Evolutionary conservation across 441 rosid species (phyloP).

Genomic region (Capsella rubella): DNA sequence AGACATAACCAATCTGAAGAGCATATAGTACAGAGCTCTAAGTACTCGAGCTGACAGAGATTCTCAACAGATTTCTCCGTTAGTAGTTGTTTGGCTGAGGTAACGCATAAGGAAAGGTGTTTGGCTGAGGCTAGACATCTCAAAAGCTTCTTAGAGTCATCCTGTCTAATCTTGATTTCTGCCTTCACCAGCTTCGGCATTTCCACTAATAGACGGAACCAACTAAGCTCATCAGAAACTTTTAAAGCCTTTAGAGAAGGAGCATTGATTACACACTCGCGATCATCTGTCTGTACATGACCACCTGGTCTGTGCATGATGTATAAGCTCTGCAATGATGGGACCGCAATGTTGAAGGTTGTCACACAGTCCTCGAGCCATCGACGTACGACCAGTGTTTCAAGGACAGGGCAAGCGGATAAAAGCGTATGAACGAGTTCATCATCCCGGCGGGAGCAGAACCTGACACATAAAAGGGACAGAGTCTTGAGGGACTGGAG

Average conservation of each 20-base stretch:
- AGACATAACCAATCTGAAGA: constrained; percentile 2
- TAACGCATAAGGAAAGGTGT: neutral
- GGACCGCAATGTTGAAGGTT: neutral
- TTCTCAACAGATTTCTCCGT: neutral
- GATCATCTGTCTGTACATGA: neutral
- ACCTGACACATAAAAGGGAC: neutral
- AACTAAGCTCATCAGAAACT: neutral
- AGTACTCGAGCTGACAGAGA: constrained; percentile 1
- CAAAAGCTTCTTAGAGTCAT: neutral
- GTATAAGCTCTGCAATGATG: neutral
- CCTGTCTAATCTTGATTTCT: neutral
- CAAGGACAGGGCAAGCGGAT: constrained; percentile 12
- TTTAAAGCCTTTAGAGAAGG: constrained; percentile 13
- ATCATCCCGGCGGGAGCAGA: neutral
- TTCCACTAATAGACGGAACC: neutral
- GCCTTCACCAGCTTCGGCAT: constrained; percentile 12
- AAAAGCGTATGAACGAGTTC: constrained; percentile 6
- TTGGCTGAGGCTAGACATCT: constrained; percentile 12
- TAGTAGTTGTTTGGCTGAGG: neutral
- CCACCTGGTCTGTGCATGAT: neutral
- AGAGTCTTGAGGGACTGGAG: constrained; percentile 11
- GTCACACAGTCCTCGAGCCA: neutral
- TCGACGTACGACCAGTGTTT: neutral
- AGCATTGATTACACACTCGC: neutral
- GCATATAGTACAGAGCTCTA: neutral